Evolutionary conservation across 2,329 filamentous ascomycete genomes (phyloP), one percentile per base, ranked within the genome.

Genomic region (Tolypocladium sp.): DNA sequence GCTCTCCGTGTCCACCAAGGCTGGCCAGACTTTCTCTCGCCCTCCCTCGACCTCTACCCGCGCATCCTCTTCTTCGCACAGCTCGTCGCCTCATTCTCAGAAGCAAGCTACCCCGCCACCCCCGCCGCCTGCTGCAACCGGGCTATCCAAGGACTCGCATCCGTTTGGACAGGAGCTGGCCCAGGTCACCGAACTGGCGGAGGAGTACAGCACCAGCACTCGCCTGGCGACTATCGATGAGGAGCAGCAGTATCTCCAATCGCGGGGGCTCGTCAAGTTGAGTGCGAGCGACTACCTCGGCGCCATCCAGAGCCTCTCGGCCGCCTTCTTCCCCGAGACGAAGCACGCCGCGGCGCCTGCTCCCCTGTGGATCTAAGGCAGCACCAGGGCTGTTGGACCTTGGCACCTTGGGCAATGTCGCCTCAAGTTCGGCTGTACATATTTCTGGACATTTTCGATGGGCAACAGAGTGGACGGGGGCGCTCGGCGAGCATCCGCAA

Each of bases 151-250:
- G 69, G 73, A 78, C 35, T 66, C 74, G 53, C 85, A 94, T 71
- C 93, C 93, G 0, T 97, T 97, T 68, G 91, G 91, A 57, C 87
- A 88, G 56, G 94, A 99, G 74, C 79, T 97, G 57, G 91, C 91
- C 59, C 89, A 97, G 74, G 90, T 97, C 30, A 91, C 92, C 57
- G 94, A 97, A 74, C 83, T 97, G 20, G 93, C 89, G 0, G 94
- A 97, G 75, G 92, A 97, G 73, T 93, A 91, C 66, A 85, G 86
- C 49, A 80, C 85, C 37, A 81, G 82, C 63, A 80, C 84, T 42
- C 75, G 80, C 62, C 70, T 82, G 61, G 80, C 81, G n/a, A 78
- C 85, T 53, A 76, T 87, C 44, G 88, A 92, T 52, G 89, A 91
- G 58, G 73, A 76, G 56, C 82, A 90, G 67, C 78, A 83, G 64